phyloP scores from a whole-genome alignment of 805 yeast genomes.

The Candida nemodendra region DNA sequence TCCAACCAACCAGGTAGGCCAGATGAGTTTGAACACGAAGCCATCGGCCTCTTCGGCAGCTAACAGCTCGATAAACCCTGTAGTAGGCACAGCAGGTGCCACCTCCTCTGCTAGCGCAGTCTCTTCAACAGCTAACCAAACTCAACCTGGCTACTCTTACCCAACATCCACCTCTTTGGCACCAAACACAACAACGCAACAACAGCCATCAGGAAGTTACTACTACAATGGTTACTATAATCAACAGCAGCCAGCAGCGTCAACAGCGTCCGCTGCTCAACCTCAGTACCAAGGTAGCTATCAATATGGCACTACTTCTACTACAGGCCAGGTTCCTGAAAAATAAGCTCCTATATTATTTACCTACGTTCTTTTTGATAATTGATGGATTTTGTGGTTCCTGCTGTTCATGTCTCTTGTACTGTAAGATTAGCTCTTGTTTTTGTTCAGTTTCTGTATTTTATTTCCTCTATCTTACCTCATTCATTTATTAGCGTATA shows the following conservation, averaged over 20 bases:
- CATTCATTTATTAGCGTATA: neutral
- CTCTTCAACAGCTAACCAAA: conserved; percentile 8
- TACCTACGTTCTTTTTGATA: too few species aligned
- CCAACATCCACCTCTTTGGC: conserved; percentile 11
- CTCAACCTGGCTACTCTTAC: conserved; percentile 14
- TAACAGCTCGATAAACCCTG: neutral
- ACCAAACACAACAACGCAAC: conserved; percentile 2
- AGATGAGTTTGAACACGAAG: conserved; percentile 19
- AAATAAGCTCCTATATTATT: too few species aligned
- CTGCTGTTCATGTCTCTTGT: too few species aligned
- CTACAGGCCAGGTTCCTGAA: conserved; percentile 7
- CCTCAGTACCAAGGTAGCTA: conserved; percentile 19
- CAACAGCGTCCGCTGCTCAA: conserved; percentile 11
- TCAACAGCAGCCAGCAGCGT: conserved; percentile 14
- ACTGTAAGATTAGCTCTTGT: too few species aligned
- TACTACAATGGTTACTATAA: conserved; percentile 20
- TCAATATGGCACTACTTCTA: conserved; percentile 14
- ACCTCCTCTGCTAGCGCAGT: conserved; percentile 2
- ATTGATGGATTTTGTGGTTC: too few species aligned
- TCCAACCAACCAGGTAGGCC: conserved; percentile 27
- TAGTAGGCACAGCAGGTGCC: conserved; percentile 1
- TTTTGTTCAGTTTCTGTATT: conserved; percentile 3
- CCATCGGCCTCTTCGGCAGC: conserved; percentile 12
- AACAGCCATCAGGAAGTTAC: conserved; percentile 14
- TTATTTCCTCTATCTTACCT: neutral